phyloP scores from a whole-genome alignment of 805 yeast genomes.

The Candida coleopterorum region DNA sequence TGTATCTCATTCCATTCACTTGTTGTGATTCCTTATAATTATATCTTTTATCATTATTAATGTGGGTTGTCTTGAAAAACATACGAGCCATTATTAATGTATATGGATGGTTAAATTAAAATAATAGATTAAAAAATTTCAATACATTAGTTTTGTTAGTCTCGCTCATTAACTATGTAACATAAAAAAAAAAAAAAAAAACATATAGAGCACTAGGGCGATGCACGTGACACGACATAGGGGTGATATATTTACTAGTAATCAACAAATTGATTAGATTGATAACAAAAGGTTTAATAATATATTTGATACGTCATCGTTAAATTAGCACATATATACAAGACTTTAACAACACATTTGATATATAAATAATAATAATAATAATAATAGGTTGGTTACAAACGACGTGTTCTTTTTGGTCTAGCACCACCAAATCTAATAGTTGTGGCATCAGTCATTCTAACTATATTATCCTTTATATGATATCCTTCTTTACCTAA shows the following conservation, averaged over 20 bases:
- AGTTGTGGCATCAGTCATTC: slow-evolving; percentile 74
- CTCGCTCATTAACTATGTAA: not conserved
- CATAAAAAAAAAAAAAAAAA: slow-evolving; percentile 1
- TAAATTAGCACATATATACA: no score
- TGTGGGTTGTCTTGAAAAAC: no score
- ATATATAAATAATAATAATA: no score
- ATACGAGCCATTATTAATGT: slow-evolving; percentile 11
- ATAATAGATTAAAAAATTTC: slow-evolving; percentile 8
- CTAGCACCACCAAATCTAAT: slow-evolving; percentile 92
- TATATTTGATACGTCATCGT: no score
- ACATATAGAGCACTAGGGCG: no score
- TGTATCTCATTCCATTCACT: no score
- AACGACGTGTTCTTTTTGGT: slow-evolving; percentile 76
- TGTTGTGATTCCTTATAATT: no score
- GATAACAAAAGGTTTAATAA: no score
- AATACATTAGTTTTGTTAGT: slow-evolving; percentile 5
- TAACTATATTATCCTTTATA: slow-evolving; percentile 60
- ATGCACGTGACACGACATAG: slow-evolving; percentile 1
- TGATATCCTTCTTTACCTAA: slow-evolving; percentile 82
- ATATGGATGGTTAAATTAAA: slow-evolving; percentile 5
- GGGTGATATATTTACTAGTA: no score
- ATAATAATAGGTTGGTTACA: slow-evolving; percentile 26
- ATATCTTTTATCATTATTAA: no score
- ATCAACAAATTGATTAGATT: no score
- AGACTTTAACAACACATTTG: no score